A percentile compares a stretch with the other conserved stretches of the same genome.
phyloP scores from a whole-genome alignment of 257 asterid species.

The Fraxinus americana region DNA sequence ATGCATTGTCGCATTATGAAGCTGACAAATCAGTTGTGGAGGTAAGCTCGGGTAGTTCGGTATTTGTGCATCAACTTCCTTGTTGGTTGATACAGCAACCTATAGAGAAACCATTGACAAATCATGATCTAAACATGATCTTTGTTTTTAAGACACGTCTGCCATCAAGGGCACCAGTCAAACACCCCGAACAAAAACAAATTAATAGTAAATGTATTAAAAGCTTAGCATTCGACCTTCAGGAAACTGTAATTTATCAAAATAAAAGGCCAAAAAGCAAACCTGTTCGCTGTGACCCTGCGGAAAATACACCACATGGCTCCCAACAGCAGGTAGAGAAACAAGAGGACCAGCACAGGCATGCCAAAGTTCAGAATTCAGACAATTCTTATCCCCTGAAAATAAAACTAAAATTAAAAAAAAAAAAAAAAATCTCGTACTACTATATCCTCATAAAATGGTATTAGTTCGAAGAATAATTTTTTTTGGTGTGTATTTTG shows the following conservation, averaged over 20 bases:
- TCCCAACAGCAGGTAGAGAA: slow-evolving; percentile 76
- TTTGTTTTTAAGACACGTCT: background rate
- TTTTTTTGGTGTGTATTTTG: background rate
- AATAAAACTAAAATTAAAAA: slow-evolving; percentile 20
- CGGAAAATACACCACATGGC: slow-evolving; percentile 82
- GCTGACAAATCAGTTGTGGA: slow-evolving; percentile 77
- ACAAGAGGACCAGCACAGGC: slow-evolving; percentile 97
- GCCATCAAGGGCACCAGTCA: background rate
- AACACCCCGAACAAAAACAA: background rate
- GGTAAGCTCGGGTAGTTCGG: slow-evolving; percentile 70
- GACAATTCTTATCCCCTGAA: slow-evolving; percentile 56
- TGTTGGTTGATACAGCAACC: slow-evolving; percentile 79
- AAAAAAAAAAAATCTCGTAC: background rate
- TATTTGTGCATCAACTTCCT: slow-evolving; percentile 67
- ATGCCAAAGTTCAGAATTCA: slow-evolving; percentile 89
- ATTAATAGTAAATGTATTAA: background rate
- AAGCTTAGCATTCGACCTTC: background rate
- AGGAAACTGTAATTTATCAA: background rate
- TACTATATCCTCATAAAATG: background rate
- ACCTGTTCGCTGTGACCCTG: slow-evolving; percentile 91
- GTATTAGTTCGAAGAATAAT: background rate
- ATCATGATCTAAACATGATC: background rate
- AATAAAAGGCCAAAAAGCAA: slow-evolving; percentile 13
- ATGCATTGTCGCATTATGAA: slow-evolving; percentile 71
- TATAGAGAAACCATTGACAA: slow-evolving; percentile 25